Evolutionary conservation across 805 yeast species (phyloP).

Genomic region (Candida pini): DNA sequence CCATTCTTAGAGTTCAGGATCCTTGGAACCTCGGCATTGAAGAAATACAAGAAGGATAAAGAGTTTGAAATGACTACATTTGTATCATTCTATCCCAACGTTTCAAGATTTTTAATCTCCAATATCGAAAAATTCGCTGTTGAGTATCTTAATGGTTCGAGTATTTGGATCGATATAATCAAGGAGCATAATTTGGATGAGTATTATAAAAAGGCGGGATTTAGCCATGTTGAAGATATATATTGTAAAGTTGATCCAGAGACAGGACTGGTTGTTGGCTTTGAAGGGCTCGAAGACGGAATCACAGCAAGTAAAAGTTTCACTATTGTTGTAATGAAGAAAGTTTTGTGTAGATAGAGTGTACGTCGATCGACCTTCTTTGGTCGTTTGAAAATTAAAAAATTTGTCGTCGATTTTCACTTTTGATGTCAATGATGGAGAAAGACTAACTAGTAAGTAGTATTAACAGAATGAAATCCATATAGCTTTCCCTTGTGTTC

Average conservation of each 20-base stretch:
- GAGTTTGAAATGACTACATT: conserved; percentile 44
- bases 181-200: conserved; percentile 43
- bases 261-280: conserved; percentile 14
- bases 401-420: too few species aligned
- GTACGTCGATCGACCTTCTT: too few species aligned
- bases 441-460: too few species aligned
- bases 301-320: conserved; percentile 36
- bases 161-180: conserved; percentile 37
- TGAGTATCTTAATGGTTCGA: conserved; percentile 8
- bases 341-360: too few species aligned
- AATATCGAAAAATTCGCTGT: conserved; percentile 12
- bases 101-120: conserved; percentile 22
- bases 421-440: too few species aligned
- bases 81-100: conserved; percentile 43
- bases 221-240: conserved; percentile 21
- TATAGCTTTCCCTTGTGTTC: too few species aligned
- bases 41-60: conserved; percentile 13
- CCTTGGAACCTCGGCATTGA: conserved; percentile 33
- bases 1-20: conserved; percentile 20
- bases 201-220: conserved; percentile 41
- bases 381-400: too few species aligned
- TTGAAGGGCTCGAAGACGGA: conserved; percentile 31
- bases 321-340: conserved; percentile 33
- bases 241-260: conserved; percentile 20
- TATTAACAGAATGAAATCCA: too few species aligned